Evolutionary conservation across 331 rosid species (phyloP), one percentile per base, ranked within the genome.

Genomic region (Cydonia oblonga): DNA sequence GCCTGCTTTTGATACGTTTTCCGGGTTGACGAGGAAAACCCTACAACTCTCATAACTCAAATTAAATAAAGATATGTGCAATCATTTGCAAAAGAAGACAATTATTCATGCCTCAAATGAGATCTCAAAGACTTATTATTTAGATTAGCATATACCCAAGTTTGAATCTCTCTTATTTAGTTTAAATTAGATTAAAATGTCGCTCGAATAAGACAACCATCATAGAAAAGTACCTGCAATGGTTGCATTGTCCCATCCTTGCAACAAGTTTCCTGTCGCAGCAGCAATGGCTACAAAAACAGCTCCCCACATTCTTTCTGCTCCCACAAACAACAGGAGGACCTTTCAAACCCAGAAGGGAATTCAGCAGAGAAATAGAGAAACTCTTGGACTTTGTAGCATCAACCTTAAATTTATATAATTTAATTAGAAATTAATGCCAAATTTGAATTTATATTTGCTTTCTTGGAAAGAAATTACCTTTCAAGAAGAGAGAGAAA

Each of bases 161-260:
- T 38, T 38, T 4, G 14, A 38, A 38, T 38, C 44, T 38, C 12
- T 35, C 40, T 35, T 9, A 35, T 35, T 11, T 35, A 35, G 40
- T 35, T 9, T 35, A 35, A 35, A 33, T 33, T 33, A 33, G 40
- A 33, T 33, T 33, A 2, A 33, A 33, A 33, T 33, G 40, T 33
- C 11, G 40, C 44, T 38, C 13, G 44, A 38, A 38, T 38, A 38
- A 10, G 14, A 38, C 14, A 38, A 38, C 1, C 44, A 38, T 38
- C 14, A 38, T 38, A 3, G 44, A 44, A 29, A 35, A 30, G 13
- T 61, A 77, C 81, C 81, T 52, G 81, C 81, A 63, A 77, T 77
- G 25, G 72, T 77, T 24, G 81, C 81, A 64, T 70, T 77, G 61
- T 77, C 81, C 81, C 81, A 77, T 60, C 81, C 76, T 52, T 77